Base-by-base conservation (phyloP, 1,139 yeast species). In the Hanseniaspora gamundiae region DNA sequence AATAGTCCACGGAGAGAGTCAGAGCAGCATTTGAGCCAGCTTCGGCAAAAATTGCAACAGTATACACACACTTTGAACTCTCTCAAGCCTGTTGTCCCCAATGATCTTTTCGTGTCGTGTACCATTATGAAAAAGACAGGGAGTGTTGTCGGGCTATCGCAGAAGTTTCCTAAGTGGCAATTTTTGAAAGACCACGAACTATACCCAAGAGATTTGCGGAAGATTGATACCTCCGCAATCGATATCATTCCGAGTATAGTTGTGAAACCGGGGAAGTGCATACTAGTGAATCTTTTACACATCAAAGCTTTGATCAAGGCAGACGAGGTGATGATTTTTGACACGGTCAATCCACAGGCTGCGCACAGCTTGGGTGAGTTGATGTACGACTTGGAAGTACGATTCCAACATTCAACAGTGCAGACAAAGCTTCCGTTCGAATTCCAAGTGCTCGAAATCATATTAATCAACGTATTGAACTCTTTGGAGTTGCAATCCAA, bases 241-340 rank as follows among this genome's bases (percentile, higher is more conserved):
- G 95, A 87, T 60, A 83, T 91, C 30, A 91, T 86, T 9, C 98
- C 98, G 0, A 77, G 91, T 28, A 80, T 91, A 36, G 71, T 85
- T 57, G 80, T 87, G 14, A 74, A 96, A 43, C 56, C 56, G 2
- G 75, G 80, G 28, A 75, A 78, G 54, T 81, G 94, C 35, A 83
- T 88, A 26, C 65, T 91, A 41, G 77, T 91, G 40, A 87, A 85
- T 56, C 65, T 91, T 47, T 66, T 88, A 42, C 94, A 91, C 59
- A 84, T 91, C 35, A 80, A 87, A 51, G 95, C 97, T 1, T 70
- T 91, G 43, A 77, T 91, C 30, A 84, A 84, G 55, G 76, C 79
- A 26, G 93, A 88, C 56, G 68, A 74, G 50, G 93, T 91, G 10
- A 77, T 85, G 61, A 73, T 91, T 6, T 91, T 91, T 60, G 95